Base-by-base conservation (phyloP, 148 eudicot genomes). In the Drosera capensis region DNA sequence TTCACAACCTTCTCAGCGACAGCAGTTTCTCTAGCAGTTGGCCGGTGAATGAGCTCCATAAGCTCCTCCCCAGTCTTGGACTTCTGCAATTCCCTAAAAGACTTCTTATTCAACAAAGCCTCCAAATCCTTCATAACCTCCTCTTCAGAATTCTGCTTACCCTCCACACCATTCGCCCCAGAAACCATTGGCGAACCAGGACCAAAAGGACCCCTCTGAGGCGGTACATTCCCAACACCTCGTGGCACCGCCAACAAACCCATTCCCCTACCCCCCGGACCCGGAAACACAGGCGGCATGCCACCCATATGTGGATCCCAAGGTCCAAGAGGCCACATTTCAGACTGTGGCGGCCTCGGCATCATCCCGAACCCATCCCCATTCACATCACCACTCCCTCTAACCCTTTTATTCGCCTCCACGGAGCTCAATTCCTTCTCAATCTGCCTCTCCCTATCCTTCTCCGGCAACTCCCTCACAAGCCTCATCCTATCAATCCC, bases 11-110 rank as follows among this genome's bases (percentile, higher is more conserved):
- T 88, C 5, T 80, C 92, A 17, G 97, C 97, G 39, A 74, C 78
- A 19, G 92, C 87, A 48, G 75, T 75, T 70, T 83, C 97, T 56
- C 35, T 80, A 5, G 94, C 92, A 67, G 92, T 88, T 1, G 92
- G 94, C n/a, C 92, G 60, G 44, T 73, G 92, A 41, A 88, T 85
- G 45, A 88, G 84, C 62, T 88, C 81, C 49, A 83, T 48, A 9
- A 88, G 72, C 79, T 83, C 97, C 68, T 88, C 83, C n/a, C 97
- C 94, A 14, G 92, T 78, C 63, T 88, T 78, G 1, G 97, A 88
- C 47, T 83, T 80, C 71, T 80, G 97, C 75, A 70, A 15, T 57
- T 88, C 97, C 72, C 54, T 77, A 24, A 80, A 88, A 18, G 94
- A 72, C 69, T 83, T 83, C 71, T 73, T 88, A 59, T 68, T 83